phyloP scores from a whole-genome alignment of 1,284 basidiomycete species.

The Moniliella sp. region DNA sequence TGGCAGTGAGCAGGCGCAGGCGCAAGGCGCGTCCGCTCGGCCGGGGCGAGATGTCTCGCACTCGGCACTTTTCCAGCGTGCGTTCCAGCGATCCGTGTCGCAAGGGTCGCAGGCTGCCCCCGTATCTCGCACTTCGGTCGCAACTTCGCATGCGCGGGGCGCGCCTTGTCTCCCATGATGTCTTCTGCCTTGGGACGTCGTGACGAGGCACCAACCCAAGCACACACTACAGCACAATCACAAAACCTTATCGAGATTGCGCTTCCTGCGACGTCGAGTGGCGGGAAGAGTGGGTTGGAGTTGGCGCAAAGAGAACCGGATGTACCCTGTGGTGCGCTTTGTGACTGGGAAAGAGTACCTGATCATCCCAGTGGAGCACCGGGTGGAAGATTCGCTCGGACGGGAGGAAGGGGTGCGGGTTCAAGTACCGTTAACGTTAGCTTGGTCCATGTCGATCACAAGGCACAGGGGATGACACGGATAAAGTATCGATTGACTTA shows the following conservation, averaged over 20 bases:
- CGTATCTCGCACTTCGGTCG: neutral
- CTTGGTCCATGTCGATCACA: conserved; percentile 31
- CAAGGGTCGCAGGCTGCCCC: neutral
- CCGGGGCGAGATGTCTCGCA: too few species aligned
- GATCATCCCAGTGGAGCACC: neutral
- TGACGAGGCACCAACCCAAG: too few species aligned
- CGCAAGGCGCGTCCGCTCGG: too few species aligned
- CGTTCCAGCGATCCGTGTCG: neutral
- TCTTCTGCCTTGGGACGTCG: too few species aligned
- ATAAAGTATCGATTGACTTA: conserved; percentile 24
- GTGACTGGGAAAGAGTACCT: neutral
- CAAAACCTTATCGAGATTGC: too few species aligned
- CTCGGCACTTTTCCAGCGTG: too few species aligned
- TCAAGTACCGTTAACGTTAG: conserved; percentile 19
- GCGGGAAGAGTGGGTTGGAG: too few species aligned
- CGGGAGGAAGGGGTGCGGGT: conserved; percentile 1
- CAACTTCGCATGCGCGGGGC: too few species aligned
- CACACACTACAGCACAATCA: too few species aligned
- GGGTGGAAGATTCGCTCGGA: neutral
- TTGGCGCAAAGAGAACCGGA: neutral
- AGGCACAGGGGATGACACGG: conserved; percentile 28
- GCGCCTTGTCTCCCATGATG: too few species aligned
- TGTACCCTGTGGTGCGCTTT: conserved; percentile 1
- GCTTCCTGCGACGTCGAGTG: too few species aligned
- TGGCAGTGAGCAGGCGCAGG: too few species aligned